Evolutionary conservation across 164 flowering plant species (phyloP).

Genomic region (Stephania cephalantha): DNA sequence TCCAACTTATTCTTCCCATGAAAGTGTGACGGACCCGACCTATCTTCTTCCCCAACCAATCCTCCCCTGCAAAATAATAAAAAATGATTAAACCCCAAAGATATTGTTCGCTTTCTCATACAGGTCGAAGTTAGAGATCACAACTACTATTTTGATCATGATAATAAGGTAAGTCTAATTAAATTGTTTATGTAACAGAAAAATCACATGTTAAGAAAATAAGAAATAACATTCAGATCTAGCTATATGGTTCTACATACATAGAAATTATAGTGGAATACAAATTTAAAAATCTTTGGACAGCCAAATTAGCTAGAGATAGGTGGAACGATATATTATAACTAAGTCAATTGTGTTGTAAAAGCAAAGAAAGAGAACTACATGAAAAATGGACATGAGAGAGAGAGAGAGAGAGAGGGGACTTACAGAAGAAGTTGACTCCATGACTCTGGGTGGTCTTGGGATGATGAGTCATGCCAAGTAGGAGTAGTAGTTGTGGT

Average conservation of each 20-base stretch:
- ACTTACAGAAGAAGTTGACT: constrained; percentile 64
- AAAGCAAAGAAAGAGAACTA: not conserved
- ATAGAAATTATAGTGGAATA: not conserved
- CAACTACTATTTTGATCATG: not conserved
- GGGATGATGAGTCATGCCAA: constrained; percentile 16
- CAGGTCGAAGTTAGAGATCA: too few relatives aligned
- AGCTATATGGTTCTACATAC: too few relatives aligned
- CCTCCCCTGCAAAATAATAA: constrained; percentile 39
- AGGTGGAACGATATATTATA: not conserved
- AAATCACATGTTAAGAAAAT: not conserved
- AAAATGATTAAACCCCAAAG: not conserved
- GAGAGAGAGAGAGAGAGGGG: not conserved
- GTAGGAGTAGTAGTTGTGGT: constrained; percentile 10
- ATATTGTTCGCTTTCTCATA: not conserved
- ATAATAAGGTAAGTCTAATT: not conserved
- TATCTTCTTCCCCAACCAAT: constrained; percentile 47
- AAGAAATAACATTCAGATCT: too few relatives aligned
- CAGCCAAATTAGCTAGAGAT: not conserved
- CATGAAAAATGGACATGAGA: not conserved
- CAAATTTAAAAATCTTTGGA: not conserved
- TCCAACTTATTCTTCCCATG: constrained; percentile 39
- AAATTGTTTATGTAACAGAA: not conserved
- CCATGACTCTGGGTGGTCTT: constrained; percentile 74
- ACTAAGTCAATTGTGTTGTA: not conserved
- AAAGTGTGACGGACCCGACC: constrained; percentile 16